Conservation (phyloP, 345 rosid species). For the Euphorbia pulcherrima region DNA sequence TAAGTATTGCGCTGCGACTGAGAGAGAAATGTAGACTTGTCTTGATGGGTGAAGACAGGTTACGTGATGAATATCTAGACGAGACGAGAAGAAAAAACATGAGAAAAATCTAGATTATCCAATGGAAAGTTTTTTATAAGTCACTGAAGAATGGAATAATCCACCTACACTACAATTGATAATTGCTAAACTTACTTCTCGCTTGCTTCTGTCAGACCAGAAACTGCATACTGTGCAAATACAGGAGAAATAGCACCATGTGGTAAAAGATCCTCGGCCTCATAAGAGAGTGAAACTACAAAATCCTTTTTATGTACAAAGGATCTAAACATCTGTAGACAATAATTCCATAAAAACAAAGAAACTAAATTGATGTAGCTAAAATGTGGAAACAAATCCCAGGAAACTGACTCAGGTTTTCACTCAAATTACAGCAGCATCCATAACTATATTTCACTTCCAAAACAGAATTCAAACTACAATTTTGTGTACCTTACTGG, state of each 20-base stretch:
- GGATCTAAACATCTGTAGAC: conserved; percentile 79
- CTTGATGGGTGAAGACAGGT: conserved; percentile 90
- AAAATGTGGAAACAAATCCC: not conserved
- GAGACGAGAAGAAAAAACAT: conserved; percentile 9
- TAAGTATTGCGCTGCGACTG: conserved; percentile 85
- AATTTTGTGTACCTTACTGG: conserved; percentile 68
- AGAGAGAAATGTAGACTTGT: conserved; percentile 90
- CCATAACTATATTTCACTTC: not conserved
- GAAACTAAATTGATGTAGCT: conserved; percentile 10
- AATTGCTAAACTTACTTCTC: conserved; percentile 61
- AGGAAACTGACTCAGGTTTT: not conserved
- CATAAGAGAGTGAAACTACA: conserved; percentile 82
- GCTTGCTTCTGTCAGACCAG: conserved; percentile 71
- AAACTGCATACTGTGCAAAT: conserved; percentile 76
- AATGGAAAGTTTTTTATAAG: conserved; percentile 8
- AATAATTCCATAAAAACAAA: conserved; percentile 24
- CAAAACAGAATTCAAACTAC: not conserved
- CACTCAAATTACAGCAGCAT: not conserved
- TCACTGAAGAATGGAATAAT: conserved; percentile 4
- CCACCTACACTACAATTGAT: not conserved
- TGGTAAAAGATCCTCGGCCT: conserved; percentile 68
- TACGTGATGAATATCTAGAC: conserved; percentile 77
- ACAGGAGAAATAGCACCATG: conserved; percentile 61
- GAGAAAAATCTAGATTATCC: conserved; percentile 7
- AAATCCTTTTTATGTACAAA: conserved; percentile 76